Percentiles rank a stretch among this genome's conserved stretches.
phyloP scores from a whole-genome alignment of 2,329 filamentous ascomycete genomes.

The Neonectria sp. region DNA sequence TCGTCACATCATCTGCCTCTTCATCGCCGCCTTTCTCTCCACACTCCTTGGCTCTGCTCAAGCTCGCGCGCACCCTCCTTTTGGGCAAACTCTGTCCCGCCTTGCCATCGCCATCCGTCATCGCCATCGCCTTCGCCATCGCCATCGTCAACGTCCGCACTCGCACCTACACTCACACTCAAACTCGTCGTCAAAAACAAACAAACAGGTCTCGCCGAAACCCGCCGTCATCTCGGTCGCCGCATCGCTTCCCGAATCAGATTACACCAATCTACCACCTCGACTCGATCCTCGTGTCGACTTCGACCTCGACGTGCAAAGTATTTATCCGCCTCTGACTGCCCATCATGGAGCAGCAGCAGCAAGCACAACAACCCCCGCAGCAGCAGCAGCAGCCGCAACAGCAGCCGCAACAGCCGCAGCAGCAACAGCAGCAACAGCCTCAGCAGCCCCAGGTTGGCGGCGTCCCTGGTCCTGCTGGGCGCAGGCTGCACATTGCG shows the following conservation, averaged over 20 bases:
- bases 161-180: not conserved
- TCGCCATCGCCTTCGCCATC: constrained; percentile 47
- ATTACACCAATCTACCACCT: constrained; percentile 39
- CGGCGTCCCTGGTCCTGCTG: constrained; percentile 80
- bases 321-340: constrained; percentile 51
- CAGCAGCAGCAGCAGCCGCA: constrained; percentile 53
- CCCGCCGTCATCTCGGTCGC: constrained; percentile 43
- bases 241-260: constrained; percentile 41
- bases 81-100: constrained; percentile 54
- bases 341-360: constrained; percentile 70
- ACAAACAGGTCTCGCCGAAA: constrained; percentile 42
- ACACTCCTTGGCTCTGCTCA: constrained; percentile 58
- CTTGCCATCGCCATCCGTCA: constrained; percentile 48
- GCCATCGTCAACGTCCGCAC: constrained; percentile 43
- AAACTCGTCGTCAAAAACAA: constrained; percentile 32
- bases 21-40: constrained; percentile 53
- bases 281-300: constrained; percentile 38
- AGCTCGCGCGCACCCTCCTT: constrained; percentile 57
- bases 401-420: constrained; percentile 71
- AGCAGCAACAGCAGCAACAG: constrained; percentile 60
- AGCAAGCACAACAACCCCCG: constrained; percentile 46
- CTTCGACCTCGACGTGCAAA: constrained; percentile 59
- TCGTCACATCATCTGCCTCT: constrained; percentile 56
- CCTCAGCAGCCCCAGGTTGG: constrained; percentile 65
- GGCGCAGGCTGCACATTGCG: constrained; percentile 95